Percentiles rank a stretch among this genome's conserved stretches.
These are phyloP conservation scores for Phytophthora sp. DNA, from an alignment of 352 stramenopile species.

Conservation along the genomic window DNA sequence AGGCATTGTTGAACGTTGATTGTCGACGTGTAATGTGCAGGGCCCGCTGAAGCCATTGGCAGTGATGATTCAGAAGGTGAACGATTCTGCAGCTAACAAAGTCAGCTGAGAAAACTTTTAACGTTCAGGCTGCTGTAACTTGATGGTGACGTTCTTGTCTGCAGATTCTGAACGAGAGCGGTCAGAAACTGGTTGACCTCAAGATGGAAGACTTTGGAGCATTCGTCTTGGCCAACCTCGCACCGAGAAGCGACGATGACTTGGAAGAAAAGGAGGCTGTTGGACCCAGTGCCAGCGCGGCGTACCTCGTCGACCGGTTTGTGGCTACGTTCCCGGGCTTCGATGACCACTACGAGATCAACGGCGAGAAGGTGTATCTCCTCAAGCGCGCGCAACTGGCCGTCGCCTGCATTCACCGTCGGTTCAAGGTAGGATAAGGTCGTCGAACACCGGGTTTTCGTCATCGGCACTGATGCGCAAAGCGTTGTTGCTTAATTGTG, in stretches of 20 bases:
- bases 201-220: constrained; percentile 70
- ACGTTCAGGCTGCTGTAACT: too few relatives aligned
- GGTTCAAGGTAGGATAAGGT: constrained; percentile 56
- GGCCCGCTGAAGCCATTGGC: constrained; percentile 72
- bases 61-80: constrained; percentile 56
- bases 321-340: constrained; percentile 72
- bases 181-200: constrained; percentile 59
- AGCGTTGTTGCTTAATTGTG: constrained; percentile 8
- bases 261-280: constrained; percentile 25
- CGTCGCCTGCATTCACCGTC: constrained; percentile 56
- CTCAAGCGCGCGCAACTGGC: constrained; percentile 78
- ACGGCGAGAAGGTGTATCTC: constrained; percentile 59
- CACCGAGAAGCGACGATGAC: constrained; percentile 8
- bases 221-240: constrained; percentile 71
- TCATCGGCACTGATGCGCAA: too few relatives aligned
- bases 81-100: background rate
- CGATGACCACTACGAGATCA: constrained; percentile 61
- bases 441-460: too few relatives aligned
- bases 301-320: constrained; percentile 59
- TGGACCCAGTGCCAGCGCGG: constrained; percentile 40
- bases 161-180: constrained; percentile 64
- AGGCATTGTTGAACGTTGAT: background rate
- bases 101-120: background rate
- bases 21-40: too few relatives aligned
- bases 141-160: background rate